Base-by-base conservation (phyloP, 495 filamentous ascomycete genomes). In the Xylaria longipes region DNA sequence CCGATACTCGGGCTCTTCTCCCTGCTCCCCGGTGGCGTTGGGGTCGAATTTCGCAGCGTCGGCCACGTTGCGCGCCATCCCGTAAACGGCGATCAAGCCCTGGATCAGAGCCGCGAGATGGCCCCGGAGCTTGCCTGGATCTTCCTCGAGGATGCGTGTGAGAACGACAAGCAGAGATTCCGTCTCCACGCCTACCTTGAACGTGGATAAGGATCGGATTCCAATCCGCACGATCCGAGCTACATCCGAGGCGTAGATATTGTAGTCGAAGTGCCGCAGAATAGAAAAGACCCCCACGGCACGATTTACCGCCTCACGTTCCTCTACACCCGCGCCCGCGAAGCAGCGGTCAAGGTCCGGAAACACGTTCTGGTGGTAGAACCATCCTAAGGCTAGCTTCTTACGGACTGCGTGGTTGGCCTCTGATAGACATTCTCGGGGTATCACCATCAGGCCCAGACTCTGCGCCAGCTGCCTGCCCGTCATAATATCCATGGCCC, bases 241-340 rank as follows among this genome's bases (percentile, higher is more conserved):
- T 1, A 78, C 60, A 46, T 85, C 83, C 25, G 81, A 80, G 27
- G 84, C 75, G 68, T 83, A 87, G 6, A 83, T 75, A n/a, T 74
- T 71, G 56, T 81, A 83, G 5, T 76, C 76, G 27, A 83, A 78
- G 73, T 85, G 78, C 50, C 72, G 78, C 41, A 84, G 72, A n/a
- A 85, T 75, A 0, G 81, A 74, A 25, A 86, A 82, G 7, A 74
- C 56, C 1, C 73, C 70, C 3, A 80, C 74, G 3, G 76, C 56
- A 25, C 77, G 77, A 41, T 77, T 76, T 11, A 71, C 50, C 12
- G 72, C 52, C 29, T 46, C 54, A 14, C 25, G 57, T 56, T 74
- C 73, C 5, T 70, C 66, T 50, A 74, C 41, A 11, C 41, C 68
- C 0, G 57, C 50, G n/a, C 31, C 68, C 3, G 69, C 73, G 11